These are phyloP conservation scores for Psilocybe cyanescens DNA, from an alignment of 768 basidiomycete species.

Conservation along the genomic window DNA sequence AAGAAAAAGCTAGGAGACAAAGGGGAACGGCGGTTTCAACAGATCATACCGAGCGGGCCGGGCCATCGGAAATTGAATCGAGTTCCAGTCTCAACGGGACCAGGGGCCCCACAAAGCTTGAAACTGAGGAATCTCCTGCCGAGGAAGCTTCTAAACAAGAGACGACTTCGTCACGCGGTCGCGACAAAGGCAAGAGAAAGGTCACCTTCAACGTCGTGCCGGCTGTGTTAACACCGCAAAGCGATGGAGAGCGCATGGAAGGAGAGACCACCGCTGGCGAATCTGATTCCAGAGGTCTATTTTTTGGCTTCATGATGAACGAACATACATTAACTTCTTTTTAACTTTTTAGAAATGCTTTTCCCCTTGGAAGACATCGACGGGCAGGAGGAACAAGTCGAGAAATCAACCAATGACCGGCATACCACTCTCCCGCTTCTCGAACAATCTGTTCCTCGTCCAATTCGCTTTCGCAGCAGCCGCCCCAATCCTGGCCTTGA, in stretches of 20 bases:
- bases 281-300: conserved; percentile 49
- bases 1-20: conserved; percentile 21
- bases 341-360: conserved; percentile 53
- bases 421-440: conserved; percentile 41
- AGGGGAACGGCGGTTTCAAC: conserved; percentile 13
- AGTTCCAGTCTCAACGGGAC: conserved; percentile 22
- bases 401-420: conserved; percentile 33
- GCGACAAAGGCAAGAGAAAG: conserved; percentile 61
- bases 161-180: conserved; percentile 28
- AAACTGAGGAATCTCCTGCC: conserved; percentile 17
- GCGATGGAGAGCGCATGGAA: conserved; percentile 34
- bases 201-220: conserved; percentile 77
- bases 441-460: conserved; percentile 41
- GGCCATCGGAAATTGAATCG: conserved; percentile 21
- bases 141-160: conserved; percentile 22
- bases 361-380: conserved; percentile 76
- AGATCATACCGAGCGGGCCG: conserved; percentile 22
- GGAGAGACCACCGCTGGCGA: conserved; percentile 22
- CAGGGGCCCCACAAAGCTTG: conserved; percentile 22
- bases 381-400: conserved; percentile 37
- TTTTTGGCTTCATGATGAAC: conserved; percentile 11
- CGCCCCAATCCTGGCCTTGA: conserved; percentile 45
- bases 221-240: conserved; percentile 49
- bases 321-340: conserved; percentile 9
- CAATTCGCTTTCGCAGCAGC: conserved; percentile 31